Percentiles rank a stretch among this genome's conserved stretches.
Evolutionary conservation across 257 asterid genomes (phyloP).

Genomic region (Petunia axillaris): DNA sequence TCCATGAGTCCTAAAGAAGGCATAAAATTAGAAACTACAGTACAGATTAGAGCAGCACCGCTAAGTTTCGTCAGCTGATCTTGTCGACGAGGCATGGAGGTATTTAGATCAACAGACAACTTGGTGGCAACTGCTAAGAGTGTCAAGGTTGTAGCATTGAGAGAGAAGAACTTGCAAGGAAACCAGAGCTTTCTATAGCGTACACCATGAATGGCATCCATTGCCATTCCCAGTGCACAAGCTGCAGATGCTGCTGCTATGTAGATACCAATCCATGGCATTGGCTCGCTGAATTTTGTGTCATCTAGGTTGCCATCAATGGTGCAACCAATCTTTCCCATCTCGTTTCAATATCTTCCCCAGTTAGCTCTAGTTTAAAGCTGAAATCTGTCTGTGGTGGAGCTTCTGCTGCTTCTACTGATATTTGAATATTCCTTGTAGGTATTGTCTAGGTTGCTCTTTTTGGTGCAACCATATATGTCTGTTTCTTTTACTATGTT

Average conservation of each 20-base stretch:
- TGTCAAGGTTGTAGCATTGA: constrained; percentile 35
- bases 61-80: constrained; percentile 39
- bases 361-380: not conserved
- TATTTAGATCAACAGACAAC: constrained; percentile 30
- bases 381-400: not conserved
- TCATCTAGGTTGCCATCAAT: constrained; percentile 34
- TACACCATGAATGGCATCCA: constrained; percentile 28
- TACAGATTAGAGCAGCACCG: constrained; percentile 24
- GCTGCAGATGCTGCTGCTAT: constrained; percentile 31
- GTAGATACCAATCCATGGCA: constrained; percentile 45
- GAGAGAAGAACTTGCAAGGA: constrained; percentile 35
- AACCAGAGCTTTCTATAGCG: constrained; percentile 34
- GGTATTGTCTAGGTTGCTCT: not conserved
- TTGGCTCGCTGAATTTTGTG: constrained; percentile 41
- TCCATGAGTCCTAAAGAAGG: constrained; percentile 31
- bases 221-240: constrained; percentile 33
- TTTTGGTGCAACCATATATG: not conserved
- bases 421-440: not conserved
- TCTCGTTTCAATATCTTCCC: not conserved
- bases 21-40: constrained; percentile 31
- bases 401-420: not conserved
- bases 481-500: not conserved
- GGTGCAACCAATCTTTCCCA: constrained; percentile 61
- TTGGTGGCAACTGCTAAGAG: constrained; percentile 29
- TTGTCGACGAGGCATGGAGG: constrained; percentile 8